Evolutionary conservation across 1,139 yeast species (phyloP).

Genomic region (Kazachstania sp.): DNA sequence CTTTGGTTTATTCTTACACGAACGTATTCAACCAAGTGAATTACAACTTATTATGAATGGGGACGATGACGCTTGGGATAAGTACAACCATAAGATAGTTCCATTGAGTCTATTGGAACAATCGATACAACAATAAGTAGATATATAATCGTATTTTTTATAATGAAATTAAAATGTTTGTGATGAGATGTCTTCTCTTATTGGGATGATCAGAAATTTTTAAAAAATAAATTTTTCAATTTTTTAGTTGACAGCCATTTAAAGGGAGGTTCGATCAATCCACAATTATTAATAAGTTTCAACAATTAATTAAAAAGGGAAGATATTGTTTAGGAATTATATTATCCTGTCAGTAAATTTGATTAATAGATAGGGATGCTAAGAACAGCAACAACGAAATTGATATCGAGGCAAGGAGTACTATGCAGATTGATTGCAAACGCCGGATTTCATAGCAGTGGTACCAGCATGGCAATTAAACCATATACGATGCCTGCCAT

Average conservation of each 20-base stretch:
- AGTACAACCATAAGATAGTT: slow-evolving; percentile 28
- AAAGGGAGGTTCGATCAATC: neutral
- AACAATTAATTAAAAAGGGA: no score
- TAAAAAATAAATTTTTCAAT: neutral
- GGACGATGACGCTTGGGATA: slow-evolving; percentile 28
- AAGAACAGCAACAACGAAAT: no score
- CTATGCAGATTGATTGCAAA: neutral
- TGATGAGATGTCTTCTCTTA: no score
- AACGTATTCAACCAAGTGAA: slow-evolving; percentile 41
- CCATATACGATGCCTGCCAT: slow-evolving; percentile 91
- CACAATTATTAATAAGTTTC: no score
- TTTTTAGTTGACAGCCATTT: neutral
- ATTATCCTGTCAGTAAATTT: no score
- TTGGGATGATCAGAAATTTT: neutral
- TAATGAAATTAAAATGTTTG: neutral
- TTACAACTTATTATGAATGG: slow-evolving; percentile 35
- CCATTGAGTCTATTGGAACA: slow-evolving; percentile 31
- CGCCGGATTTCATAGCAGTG: neutral
- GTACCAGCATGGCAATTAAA: slow-evolving; percentile 29
- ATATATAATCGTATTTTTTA: neutral
- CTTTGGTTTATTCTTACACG: slow-evolving; percentile 36
- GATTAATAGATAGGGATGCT: no score
- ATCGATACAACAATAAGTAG: neutral
- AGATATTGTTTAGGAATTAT: no score
- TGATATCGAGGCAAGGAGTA: neutral